These are phyloP conservation scores for Cercospora sp. DNA, from an alignment of 2,329 filamentous ascomycete genomes.

Conservation along the genomic window DNA sequence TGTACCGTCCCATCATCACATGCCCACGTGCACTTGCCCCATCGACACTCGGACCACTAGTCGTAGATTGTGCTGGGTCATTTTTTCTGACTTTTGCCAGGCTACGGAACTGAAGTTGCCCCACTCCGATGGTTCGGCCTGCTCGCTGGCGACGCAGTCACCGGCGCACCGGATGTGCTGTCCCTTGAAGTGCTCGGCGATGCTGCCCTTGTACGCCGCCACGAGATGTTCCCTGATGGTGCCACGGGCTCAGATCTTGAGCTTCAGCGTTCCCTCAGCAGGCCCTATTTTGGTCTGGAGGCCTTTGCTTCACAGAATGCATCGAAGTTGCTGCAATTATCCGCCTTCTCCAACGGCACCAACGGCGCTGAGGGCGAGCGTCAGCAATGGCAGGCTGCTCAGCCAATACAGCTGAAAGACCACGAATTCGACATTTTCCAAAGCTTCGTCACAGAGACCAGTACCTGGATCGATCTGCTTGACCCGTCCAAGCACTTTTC, in stretches of 20 bases:
- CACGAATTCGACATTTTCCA: conserved; percentile 44
- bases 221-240: conserved; percentile 27
- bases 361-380: conserved; percentile 27
- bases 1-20: not conserved
- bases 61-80: not conserved
- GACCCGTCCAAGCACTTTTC: conserved; percentile 46
- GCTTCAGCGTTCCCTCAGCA: conserved; percentile 5
- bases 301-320: conserved; percentile 29
- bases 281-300: conserved; percentile 23
- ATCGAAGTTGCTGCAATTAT: conserved; percentile 29
- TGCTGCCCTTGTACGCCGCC: conserved; percentile 29
- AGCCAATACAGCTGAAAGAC: conserved; percentile 36
- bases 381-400: conserved; percentile 32
- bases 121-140: conserved; percentile 53
- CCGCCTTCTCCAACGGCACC: conserved; percentile 26
- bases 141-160: conserved; percentile 47
- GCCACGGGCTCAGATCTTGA: conserved; percentile 6
- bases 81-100: not conserved
- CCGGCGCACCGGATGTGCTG: conserved; percentile 27
- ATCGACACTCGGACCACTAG: not conserved
- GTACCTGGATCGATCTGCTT: conserved; percentile 47
- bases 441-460: conserved; percentile 43
- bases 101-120: conserved; percentile 43
- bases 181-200: conserved; percentile 30
- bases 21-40: not conserved